A percentile compares a stretch with the other conserved stretches of the same genome.
Conservation (phyloP, 2,329 filamentous ascomycete genomes). For the Xylaria sp. region DNA sequence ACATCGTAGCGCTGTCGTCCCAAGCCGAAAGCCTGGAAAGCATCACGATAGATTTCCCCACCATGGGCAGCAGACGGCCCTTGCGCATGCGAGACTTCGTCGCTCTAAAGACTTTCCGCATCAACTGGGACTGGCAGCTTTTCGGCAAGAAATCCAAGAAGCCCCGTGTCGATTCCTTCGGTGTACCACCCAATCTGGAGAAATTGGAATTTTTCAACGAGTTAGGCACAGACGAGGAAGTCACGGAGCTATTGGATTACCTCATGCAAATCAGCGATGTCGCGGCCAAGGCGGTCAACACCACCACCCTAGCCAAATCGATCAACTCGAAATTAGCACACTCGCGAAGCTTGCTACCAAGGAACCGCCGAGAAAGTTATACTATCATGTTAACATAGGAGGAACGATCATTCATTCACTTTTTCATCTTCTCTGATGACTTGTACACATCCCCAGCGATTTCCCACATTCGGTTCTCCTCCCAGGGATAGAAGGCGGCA, state of each 20-base stretch:
- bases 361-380: conserved; percentile 34
- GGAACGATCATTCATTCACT: not conserved
- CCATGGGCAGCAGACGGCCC: conserved; percentile 54
- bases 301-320: conserved; percentile 53
- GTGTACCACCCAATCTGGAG: conserved; percentile 59
- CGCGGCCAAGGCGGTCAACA: conserved; percentile 53
- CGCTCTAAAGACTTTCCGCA: conserved; percentile 54
- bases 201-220: conserved; percentile 59
- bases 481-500: conserved; percentile 2
- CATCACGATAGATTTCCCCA: conserved; percentile 59
- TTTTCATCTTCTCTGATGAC: not conserved
- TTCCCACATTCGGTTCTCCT: not conserved
- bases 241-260: conserved; percentile 58
- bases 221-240: conserved; percentile 59
- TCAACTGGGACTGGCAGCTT: conserved; percentile 62
- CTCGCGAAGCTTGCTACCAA: conserved; percentile 20
- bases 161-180: conserved; percentile 59
- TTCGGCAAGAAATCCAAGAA: conserved; percentile 59
- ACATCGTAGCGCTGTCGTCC: conserved; percentile 57
- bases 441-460: not conserved
- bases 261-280: conserved; percentile 54
- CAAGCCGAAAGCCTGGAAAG: conserved; percentile 56
- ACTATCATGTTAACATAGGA: conserved; percentile 28
- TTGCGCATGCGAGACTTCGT: conserved; percentile 58
- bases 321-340: conserved; percentile 31